Conservation (phyloP, 2,329 filamentous ascomycete species). For the Podosphaera fusca region DNA sequence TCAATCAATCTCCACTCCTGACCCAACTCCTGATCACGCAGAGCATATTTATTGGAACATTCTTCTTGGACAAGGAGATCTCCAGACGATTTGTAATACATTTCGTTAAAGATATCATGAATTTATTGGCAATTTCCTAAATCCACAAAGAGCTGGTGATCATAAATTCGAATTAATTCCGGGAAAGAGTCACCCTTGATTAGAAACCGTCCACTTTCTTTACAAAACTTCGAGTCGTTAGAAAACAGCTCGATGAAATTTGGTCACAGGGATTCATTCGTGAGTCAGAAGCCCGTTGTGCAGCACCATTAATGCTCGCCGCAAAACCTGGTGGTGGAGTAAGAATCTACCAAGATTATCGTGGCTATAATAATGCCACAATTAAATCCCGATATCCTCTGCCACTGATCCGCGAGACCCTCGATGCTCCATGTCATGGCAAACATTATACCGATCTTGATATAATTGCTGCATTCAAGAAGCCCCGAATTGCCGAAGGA, state of each 20-base stretch:
- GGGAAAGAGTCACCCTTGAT: neutral
- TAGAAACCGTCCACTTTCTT: neutral
- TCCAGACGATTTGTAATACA: neutral
- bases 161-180: neutral
- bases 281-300: neutral
- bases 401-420: too few species aligned
- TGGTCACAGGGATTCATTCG: neutral
- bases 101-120: neutral
- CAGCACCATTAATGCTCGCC: neutral
- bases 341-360: neutral
- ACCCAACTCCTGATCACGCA: too few species aligned
- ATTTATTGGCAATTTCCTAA: neutral
- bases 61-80: too few species aligned
- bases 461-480: too few species aligned
- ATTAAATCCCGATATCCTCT: neutral
- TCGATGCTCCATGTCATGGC: too few species aligned
- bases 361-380: neutral
- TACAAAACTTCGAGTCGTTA: neutral
- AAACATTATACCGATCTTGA: too few species aligned
- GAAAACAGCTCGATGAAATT: neutral
- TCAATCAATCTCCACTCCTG: too few species aligned
- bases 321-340: neutral
- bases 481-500: too few species aligned
- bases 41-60: too few species aligned
- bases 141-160: neutral